Evolutionary conservation across 192 early-diverging fungal genomes (phyloP).

Genomic region (Jimgerdemannia lactiflua): DNA sequence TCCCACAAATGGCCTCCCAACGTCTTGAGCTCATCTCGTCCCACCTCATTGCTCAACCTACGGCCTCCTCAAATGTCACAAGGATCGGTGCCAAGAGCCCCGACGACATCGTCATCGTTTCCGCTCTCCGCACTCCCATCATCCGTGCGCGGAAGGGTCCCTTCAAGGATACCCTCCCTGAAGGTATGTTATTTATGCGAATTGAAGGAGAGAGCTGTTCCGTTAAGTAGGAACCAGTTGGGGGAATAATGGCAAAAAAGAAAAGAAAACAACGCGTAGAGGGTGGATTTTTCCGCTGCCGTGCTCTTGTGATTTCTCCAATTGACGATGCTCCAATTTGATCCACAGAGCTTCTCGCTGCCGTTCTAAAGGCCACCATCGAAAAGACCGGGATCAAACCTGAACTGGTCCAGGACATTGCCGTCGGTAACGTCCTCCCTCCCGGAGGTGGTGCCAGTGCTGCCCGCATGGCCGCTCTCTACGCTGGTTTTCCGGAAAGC

Average conservation of each 20-base stretch:
- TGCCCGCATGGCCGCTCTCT: conserved; percentile 88
- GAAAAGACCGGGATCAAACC: conserved; percentile 83
- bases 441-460: conserved; percentile 87
- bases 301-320: neutral
- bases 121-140: conserved; percentile 86
- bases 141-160: conserved; percentile 88
- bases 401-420: conserved; percentile 85
- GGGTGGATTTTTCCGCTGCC: neutral
- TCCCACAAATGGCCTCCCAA: conserved; percentile 39
- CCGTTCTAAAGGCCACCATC: conserved; percentile 71
- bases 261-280: neutral
- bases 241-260: neutral
- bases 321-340: neutral
- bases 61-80: conserved; percentile 37
- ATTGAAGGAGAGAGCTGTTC: neutral
- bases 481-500: conserved; percentile 87
- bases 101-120: conserved; percentile 93
- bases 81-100: conserved; percentile 70
- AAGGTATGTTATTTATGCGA: conserved; percentile 18
- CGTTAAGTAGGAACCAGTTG: neutral
- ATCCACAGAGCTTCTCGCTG: conserved; percentile 58
- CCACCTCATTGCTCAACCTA: conserved; percentile 35
- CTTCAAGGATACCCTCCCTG: conserved; percentile 87
- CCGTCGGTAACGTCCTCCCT: conserved; percentile 91
- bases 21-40: conserved; percentile 53